Percentiles rank a stretch among this genome's conserved stretches.
Conservation (phyloP, 768 basidiomycete species). For the Tricholoma saponaceum region DNA sequence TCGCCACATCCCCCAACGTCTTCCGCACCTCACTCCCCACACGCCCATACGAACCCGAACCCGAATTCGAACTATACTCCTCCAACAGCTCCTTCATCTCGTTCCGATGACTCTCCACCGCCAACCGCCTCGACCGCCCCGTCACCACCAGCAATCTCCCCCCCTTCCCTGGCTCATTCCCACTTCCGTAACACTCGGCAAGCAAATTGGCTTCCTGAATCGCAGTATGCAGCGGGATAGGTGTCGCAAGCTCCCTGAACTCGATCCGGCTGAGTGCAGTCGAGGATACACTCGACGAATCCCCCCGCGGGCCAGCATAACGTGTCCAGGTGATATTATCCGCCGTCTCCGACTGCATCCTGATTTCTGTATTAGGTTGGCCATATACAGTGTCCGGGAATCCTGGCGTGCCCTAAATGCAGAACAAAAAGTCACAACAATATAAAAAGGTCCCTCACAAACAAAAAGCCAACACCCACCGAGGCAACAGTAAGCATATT, state of each 20-base stretch:
- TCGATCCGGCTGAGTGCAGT: conserved; percentile 52
- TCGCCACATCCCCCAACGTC: conserved; percentile 83
- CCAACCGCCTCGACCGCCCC: conserved; percentile 73
- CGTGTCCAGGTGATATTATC: conserved; percentile 74
- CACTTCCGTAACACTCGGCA: not conserved
- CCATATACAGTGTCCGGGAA: conserved; percentile 73
- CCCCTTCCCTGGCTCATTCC: conserved; percentile 2
- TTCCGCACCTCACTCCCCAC: conserved; percentile 65
- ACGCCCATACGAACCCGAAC: not conserved
- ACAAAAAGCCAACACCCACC: conserved; percentile 28
- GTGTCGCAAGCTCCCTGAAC: conserved; percentile 55
- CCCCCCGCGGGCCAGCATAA: conserved; percentile 37
- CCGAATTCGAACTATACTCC: conserved; percentile 43
- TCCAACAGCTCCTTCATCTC: conserved; percentile 67
- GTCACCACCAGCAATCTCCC: conserved; percentile 56
- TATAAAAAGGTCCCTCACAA: not conserved
- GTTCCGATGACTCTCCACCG: conserved; percentile 63
- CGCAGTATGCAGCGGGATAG: conserved; percentile 56
- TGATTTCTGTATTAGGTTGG: conserved; percentile 55
- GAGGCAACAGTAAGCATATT: conserved; percentile 45
- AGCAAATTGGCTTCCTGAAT: conserved; percentile 38
- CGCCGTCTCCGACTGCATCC: conserved; percentile 77
- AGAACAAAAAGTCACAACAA: no score
- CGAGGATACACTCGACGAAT: conserved; percentile 15
- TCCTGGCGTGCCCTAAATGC: conserved; percentile 28